Evolutionary conservation across 2,329 filamentous ascomycete species (phyloP).

Genomic region (Fusarium longipes): DNA sequence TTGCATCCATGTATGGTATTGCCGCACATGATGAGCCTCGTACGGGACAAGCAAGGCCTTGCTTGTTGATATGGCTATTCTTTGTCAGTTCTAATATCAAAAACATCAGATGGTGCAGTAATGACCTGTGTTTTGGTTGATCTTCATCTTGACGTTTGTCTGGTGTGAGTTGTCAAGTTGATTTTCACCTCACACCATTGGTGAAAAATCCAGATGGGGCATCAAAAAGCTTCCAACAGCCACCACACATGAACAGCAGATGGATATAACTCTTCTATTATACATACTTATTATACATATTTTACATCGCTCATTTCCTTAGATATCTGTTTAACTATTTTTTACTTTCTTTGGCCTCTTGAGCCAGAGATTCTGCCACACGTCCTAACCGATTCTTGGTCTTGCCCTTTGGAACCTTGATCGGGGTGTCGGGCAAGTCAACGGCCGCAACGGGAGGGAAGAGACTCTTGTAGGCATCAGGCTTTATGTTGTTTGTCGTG

Average conservation of each 20-base stretch:
- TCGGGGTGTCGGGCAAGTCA: conserved; percentile 37
- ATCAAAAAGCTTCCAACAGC: not conserved
- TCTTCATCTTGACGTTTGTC: conserved; percentile 52
- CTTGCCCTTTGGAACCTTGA: conserved; percentile 17
- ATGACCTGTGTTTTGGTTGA: conserved; percentile 59
- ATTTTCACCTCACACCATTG: conserved; percentile 9
- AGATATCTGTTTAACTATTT: not conserved
- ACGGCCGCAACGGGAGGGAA: conserved; percentile 61
- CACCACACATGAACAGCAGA: not conserved
- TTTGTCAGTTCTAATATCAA: not conserved
- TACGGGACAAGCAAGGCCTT: conserved; percentile 85
- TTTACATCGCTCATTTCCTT: conserved; percentile 9
- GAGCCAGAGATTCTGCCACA: conserved; percentile 44
- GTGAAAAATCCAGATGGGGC: conserved; percentile 34
- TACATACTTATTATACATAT: conserved; percentile 38
- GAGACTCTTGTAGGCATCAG: conserved; percentile 56
- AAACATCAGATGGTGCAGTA: not conserved
- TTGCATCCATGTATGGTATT: conserved; percentile 94
- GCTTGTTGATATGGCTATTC: conserved; percentile 72
- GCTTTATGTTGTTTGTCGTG: conserved; percentile 9
- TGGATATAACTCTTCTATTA: conserved; percentile 9
- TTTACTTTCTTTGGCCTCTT: conserved; percentile 44
- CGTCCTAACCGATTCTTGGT: conserved; percentile 47
- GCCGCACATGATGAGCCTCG: conserved; percentile 80
- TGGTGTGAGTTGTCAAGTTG: conserved; percentile 23